Evolutionary conservation across 169 alveolate genomes (phyloP).

Genomic region (Plasmodium vivax): DNA sequence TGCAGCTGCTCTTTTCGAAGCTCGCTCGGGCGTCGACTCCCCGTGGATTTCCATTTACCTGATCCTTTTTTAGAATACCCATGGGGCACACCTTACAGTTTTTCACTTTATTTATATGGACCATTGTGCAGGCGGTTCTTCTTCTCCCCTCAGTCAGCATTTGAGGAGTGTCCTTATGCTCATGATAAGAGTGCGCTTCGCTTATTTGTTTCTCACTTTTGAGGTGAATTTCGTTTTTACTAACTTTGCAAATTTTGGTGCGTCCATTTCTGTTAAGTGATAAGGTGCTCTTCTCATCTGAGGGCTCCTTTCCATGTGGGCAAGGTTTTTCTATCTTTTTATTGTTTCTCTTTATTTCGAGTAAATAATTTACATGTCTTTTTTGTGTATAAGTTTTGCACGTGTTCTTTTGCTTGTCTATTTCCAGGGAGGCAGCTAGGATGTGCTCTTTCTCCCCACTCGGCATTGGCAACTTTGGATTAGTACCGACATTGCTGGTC

Average conservation of each 20-base stretch:
- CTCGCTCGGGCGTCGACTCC: background rate
- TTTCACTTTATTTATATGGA: constrained; percentile 8
- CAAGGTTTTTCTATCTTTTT: background rate
- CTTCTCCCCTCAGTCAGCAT: background rate
- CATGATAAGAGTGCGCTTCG: background rate
- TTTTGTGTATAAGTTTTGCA: background rate
- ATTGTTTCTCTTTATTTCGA: constrained; percentile 10
- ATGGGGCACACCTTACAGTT: background rate
- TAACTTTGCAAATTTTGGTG: background rate
- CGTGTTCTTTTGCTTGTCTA: background rate
- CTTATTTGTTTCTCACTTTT: background rate
- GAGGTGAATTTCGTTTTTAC: background rate
- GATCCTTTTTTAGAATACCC: background rate
- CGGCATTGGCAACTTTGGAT: constrained; percentile 1
- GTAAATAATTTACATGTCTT: background rate
- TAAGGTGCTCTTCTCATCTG: background rate
- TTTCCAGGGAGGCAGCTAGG: background rate
- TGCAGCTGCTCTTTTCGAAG: background rate
- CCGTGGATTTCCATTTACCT: background rate
- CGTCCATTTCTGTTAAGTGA: background rate
- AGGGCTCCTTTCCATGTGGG: background rate
- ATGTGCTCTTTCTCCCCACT: constrained; percentile 2
- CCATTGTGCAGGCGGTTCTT: background rate
- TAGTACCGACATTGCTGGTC: background rate
- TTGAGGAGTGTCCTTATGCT: background rate